These are phyloP conservation scores for Solanum megistacrolobum DNA, from an alignment of 257 asterid genomes.

Conservation along the genomic window DNA sequence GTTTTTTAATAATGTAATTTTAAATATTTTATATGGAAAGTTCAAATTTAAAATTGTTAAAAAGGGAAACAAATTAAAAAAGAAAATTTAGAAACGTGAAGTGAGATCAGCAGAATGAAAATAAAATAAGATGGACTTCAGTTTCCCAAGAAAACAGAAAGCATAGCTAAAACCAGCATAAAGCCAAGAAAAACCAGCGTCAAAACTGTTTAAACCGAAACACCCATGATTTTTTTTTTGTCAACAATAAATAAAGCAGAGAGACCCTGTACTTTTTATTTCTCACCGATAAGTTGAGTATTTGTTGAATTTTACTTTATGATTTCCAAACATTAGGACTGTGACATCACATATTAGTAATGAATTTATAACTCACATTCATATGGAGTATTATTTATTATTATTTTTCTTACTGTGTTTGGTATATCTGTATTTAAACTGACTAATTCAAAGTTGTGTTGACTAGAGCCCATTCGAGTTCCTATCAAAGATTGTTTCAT, in stretches of 20 bases:
- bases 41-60: background rate
- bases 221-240: background rate
- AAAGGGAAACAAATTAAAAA: background rate
- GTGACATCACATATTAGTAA: background rate
- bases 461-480: no score
- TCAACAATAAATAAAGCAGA: background rate
- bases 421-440: fast-evolving
- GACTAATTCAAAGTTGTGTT: background rate
- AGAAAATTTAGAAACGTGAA: background rate
- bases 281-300: background rate
- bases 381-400: no score
- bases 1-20: background rate
- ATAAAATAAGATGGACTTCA: background rate
- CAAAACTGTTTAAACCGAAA: background rate
- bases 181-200: background rate
- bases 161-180: background rate
- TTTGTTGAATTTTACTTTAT: background rate
- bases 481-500: background rate
- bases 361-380: background rate
- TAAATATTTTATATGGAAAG: background rate
- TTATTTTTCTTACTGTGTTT: no score
- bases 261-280: background rate
- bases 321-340: background rate
- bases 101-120: background rate
- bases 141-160: background rate